Conservation (phyloP, 2,329 filamentous ascomycete species). For the Metarhizium album region DNA sequence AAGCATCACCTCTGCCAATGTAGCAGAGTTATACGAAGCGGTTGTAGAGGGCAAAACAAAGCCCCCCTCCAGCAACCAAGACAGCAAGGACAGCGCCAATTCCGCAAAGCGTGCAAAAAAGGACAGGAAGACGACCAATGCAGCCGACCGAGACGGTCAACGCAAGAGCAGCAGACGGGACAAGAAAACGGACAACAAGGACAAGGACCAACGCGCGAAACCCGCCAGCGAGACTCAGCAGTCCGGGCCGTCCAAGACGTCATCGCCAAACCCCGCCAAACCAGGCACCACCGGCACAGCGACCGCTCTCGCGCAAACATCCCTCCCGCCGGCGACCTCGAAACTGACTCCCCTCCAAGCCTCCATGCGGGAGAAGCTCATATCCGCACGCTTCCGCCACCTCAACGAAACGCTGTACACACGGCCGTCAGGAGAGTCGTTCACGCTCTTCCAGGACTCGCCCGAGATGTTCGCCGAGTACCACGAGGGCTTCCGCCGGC, state of each 20-base stretch:
- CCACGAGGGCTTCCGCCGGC: slow-evolving; percentile 89
- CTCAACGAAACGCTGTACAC: slow-evolving; percentile 97
- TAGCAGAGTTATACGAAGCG: slow-evolving; percentile 67
- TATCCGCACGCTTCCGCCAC: slow-evolving; percentile 92
- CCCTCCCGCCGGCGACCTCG: slow-evolving; percentile 30
- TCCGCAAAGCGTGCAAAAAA: slow-evolving; percentile 5
- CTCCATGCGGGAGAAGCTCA: slow-evolving; percentile 88
- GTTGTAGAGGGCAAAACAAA: slow-evolving; percentile 56
- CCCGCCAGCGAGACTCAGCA: slow-evolving; percentile 8
- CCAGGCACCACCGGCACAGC: not conserved
- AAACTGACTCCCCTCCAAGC: slow-evolving; percentile 88
- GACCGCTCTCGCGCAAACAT: slow-evolving; percentile 15
- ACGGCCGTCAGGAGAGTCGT: slow-evolving; percentile 72
- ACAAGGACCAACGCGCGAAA: not conserved
- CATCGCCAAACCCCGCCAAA: slow-evolving; percentile 4
- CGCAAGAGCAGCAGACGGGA: slow-evolving; percentile 28
- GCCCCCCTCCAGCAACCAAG: slow-evolving; percentile 9
- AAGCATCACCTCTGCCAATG: slow-evolving; percentile 56
- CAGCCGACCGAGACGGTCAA: not conserved
- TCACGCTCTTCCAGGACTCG: slow-evolving; percentile 68
- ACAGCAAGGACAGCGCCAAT: slow-evolving; percentile 12
- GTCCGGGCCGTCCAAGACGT: slow-evolving; percentile 10
- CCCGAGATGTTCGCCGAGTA: slow-evolving; percentile 96
- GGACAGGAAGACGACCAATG: not conserved
- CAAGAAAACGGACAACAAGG: slow-evolving; percentile 13